phyloP scores from a whole-genome alignment of 345 rosid species.

The Rubroshorea leprosula region DNA sequence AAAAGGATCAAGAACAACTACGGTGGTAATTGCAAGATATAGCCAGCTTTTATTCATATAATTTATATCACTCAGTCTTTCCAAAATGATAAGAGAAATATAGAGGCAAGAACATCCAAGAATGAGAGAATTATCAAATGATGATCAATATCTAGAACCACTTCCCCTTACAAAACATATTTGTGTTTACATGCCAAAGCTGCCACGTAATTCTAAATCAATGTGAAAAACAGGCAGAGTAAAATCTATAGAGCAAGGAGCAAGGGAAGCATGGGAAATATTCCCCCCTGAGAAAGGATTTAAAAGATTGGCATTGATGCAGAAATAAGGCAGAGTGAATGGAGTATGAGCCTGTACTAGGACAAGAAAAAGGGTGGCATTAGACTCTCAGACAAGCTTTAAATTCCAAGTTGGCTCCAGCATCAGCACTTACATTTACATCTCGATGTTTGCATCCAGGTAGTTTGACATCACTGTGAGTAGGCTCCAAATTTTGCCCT shows the following conservation, averaged over 20 bases:
- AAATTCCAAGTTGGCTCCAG: constrained; percentile 24
- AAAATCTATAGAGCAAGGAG: no score
- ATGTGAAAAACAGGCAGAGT: no score
- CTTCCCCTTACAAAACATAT: no score
- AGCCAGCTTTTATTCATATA: neutral
- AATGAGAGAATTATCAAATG: neutral
- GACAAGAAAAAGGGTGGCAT: neutral
- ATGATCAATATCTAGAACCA: neutral
- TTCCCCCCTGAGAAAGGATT: no score
- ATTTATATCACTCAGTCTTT: neutral
- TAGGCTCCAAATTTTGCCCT: constrained; percentile 28
- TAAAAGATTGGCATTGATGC: neutral
- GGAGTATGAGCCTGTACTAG: neutral
- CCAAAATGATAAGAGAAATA: no score
- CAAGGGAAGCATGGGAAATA: no score
- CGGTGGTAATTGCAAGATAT: neutral
- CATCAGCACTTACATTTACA: constrained; percentile 43
- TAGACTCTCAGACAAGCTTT: constrained; percentile 29
- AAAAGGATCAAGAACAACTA: neutral
- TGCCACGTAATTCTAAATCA: no score
- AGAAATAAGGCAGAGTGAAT: neutral
- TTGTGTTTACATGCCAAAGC: neutral
- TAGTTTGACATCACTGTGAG: constrained; percentile 28
- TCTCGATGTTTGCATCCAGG: constrained; percentile 56
- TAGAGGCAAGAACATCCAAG: neutral